These are phyloP conservation scores for Amylostereum areolatum DNA, from an alignment of 1,284 basidiomycete genomes.

Conservation along the genomic window DNA sequence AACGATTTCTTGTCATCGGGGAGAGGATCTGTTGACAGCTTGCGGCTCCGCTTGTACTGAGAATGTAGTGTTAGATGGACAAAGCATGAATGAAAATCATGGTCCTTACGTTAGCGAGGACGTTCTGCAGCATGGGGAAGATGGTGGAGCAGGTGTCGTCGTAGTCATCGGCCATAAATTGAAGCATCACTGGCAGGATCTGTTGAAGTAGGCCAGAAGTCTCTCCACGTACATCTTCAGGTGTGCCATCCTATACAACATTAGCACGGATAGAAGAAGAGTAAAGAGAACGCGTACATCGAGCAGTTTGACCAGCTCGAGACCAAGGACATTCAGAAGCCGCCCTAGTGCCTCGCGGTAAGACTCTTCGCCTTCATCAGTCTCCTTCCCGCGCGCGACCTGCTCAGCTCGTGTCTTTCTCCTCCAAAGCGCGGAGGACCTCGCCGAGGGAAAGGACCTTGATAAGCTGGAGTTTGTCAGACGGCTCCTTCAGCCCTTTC, in stretches of 20 bases:
- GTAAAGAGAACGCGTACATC: slow-evolving; percentile 51
- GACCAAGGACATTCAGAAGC: slow-evolving; percentile 77
- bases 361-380: slow-evolving; percentile 75
- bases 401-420: slow-evolving; percentile 71
- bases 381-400: slow-evolving; percentile 56
- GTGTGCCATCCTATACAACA: slow-evolving; percentile 48
- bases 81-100: not conserved
- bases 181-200: slow-evolving; percentile 77
- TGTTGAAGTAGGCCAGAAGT: slow-evolving; percentile 66
- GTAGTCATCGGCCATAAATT: slow-evolving; percentile 86
- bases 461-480: slow-evolving; percentile 88
- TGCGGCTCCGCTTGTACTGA: slow-evolving; percentile 77
- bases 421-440: slow-evolving; percentile 76
- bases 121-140: slow-evolving; percentile 72
- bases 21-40: slow-evolving; percentile 58
- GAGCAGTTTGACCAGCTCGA: slow-evolving; percentile 80
- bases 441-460: slow-evolving; percentile 84
- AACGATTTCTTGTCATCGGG: slow-evolving; percentile 77
- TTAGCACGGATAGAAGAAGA: slow-evolving; percentile 4
- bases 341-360: slow-evolving; percentile 89
- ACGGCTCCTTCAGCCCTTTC: slow-evolving; percentile 91
- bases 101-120: slow-evolving; percentile 66
- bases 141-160: slow-evolving; percentile 85
- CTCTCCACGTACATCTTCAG: slow-evolving; percentile 60
- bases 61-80: slow-evolving; percentile 6